Conservation (phyloP, 2,329 filamentous ascomycete genomes). For the Coleophoma cylindrospora region DNA sequence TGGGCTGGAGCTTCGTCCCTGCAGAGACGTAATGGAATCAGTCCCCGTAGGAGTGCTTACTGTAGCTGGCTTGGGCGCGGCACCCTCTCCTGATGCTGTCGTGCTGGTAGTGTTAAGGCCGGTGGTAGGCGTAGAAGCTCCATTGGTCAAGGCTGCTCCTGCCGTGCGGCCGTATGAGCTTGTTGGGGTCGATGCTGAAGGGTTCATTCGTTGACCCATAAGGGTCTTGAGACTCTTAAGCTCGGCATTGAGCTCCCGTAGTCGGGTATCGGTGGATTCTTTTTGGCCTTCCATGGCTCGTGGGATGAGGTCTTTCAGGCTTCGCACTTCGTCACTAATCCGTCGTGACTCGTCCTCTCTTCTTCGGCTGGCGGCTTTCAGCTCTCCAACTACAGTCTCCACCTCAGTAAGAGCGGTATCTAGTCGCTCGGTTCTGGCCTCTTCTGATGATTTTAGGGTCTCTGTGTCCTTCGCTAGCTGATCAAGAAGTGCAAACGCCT, state of each 20-base stretch:
- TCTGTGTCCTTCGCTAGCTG: conserved; percentile 89
- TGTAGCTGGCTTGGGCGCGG: conserved; percentile 22
- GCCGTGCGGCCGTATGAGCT: conserved; percentile 22
- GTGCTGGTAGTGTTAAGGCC: conserved; percentile 7
- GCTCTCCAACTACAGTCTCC: conserved; percentile 73
- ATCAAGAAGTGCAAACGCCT: conserved; percentile 85
- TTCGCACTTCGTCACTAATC: conserved; percentile 79
- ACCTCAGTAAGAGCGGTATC: conserved; percentile 80
- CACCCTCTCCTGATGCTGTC: conserved; percentile 11
- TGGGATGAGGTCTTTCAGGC: conserved; percentile 79
- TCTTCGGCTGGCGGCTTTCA: conserved; percentile 76
- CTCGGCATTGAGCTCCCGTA: conserved; percentile 83
- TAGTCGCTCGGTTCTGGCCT: conserved; percentile 75
- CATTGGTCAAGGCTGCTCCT: conserved; percentile 1
- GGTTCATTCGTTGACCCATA: conserved; percentile 59
- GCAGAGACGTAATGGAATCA: conserved; percentile 26
- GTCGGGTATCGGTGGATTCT: conserved; percentile 71
- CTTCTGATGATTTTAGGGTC: conserved; percentile 79
- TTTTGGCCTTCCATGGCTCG: conserved; percentile 86
- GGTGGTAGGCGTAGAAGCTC: conserved; percentile 4
- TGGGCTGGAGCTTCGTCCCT: conserved; percentile 36
- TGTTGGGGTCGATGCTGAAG: conserved; percentile 17
- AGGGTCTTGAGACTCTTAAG: conserved; percentile 90
- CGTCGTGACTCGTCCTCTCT: conserved; percentile 85
- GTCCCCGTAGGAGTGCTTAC: conserved; percentile 26